Conservation (phyloP, 1,284 basidiomycete species). For the Porogramme epimiltina region DNA sequence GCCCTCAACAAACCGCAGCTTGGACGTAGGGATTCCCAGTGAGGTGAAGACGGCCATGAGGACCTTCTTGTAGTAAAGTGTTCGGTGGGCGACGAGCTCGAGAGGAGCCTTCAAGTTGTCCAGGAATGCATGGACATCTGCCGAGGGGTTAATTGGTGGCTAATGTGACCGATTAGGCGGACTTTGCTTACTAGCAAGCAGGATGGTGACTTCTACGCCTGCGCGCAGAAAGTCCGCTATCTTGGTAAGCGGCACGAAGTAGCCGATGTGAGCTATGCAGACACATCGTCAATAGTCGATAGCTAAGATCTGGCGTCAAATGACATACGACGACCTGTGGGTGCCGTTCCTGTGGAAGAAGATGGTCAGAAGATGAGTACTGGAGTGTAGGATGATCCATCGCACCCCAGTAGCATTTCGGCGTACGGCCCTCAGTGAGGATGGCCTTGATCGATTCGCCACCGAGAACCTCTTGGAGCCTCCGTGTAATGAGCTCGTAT, state of each 20-base stretch:
- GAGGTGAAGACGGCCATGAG: conserved; percentile 85
- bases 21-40: conserved; percentile 89
- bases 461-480: conserved; percentile 89
- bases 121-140: conserved; percentile 96
- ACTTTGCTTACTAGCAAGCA: conserved; percentile 75
- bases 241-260: conserved; percentile 95
- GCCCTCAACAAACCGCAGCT: conserved; percentile 86
- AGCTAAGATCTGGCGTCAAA: conserved; percentile 4
- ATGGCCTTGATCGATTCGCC: conserved; percentile 84
- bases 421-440: conserved; percentile 75
- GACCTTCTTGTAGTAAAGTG: conserved; percentile 88
- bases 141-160: too few species aligned
- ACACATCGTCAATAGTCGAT: not conserved
- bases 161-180: not conserved
- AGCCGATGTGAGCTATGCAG: conserved; percentile 89
- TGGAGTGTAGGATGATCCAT: not conserved
- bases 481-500: conserved; percentile 85
- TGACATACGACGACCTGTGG: conserved; percentile 89
- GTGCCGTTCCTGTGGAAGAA: conserved; percentile 73
- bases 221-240: conserved; percentile 96
- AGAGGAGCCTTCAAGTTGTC: conserved; percentile 97
- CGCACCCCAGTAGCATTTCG: conserved; percentile 88
- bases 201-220: conserved; percentile 87
- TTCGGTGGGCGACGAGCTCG: conserved; percentile 89
- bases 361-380: not conserved